Percentiles rank a stretch among this genome's conserved stretches.
These are phyloP conservation scores for Euphorbia celastroides DNA, from an alignment of 441 rosid genomes.

Conservation along the genomic window DNA sequence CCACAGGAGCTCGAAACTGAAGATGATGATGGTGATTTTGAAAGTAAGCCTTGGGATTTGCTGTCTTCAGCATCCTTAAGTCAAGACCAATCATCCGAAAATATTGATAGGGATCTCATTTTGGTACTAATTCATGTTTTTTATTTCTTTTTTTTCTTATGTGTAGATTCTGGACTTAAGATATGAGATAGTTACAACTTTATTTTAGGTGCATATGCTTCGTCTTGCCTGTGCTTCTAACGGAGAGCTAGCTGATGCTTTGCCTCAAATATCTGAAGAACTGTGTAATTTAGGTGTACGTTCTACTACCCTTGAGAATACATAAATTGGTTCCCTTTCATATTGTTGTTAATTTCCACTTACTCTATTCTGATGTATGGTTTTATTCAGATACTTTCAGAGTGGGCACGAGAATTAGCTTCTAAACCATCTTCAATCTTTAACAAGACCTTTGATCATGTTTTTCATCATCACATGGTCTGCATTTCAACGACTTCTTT, in stretches of 20 bases:
- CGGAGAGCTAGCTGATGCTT: slow-evolving; percentile 59
- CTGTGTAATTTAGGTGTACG: slow-evolving; percentile 80
- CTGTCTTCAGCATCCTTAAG: slow-evolving; percentile 43
- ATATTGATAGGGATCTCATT: slow-evolving; percentile 62
- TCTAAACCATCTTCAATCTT: slow-evolving; percentile 65
- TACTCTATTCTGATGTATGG: slow-evolving; percentile 20
- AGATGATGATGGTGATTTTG: slow-evolving; percentile 36
- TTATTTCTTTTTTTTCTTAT: slow-evolving; percentile 8
- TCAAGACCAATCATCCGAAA: slow-evolving; percentile 42
- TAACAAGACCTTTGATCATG: slow-evolving; percentile 62
- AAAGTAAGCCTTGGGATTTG: slow-evolving; percentile 40
- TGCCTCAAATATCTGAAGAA: slow-evolving; percentile 69
- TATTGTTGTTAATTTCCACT: slow-evolving; percentile 15
- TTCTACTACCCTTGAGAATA: slow-evolving; percentile 15
- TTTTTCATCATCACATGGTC: slow-evolving; percentile 69
- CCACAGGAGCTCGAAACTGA: slow-evolving; percentile 30
- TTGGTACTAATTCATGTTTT: slow-evolving; percentile 41
- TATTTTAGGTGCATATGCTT: slow-evolving; percentile 74
- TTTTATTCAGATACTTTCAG: slow-evolving; percentile 65
- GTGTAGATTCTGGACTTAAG: slow-evolving; percentile 10
- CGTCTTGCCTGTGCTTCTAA: slow-evolving; percentile 81
- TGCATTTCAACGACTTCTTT: slow-evolving; percentile 22
- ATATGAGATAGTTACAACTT: slow-evolving; percentile 8
- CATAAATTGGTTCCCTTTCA: slow-evolving; percentile 5
- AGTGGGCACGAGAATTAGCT: slow-evolving; percentile 60